Percentiles rank a stretch among this genome's conserved stretches.
Conservation (phyloP, 2,329 filamentous ascomycete species). For the Aspergillus melleus region DNA sequence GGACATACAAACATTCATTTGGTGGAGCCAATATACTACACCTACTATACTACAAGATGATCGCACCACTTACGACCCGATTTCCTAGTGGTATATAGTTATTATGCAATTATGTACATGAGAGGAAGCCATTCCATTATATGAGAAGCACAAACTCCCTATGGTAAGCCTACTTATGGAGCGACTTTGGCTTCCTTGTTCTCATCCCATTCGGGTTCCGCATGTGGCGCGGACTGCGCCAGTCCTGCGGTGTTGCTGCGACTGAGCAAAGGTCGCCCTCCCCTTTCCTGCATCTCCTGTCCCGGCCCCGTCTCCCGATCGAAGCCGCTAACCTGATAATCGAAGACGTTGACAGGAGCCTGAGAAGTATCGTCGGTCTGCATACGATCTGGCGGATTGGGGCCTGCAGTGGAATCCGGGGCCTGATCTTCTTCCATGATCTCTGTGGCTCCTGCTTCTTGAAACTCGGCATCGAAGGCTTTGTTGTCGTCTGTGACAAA, state of each 20-base stretch:
- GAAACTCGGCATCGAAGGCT: constrained; percentile 39
- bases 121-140: not conserved
- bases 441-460: constrained; percentile 21
- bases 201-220: not conserved
- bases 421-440: constrained; percentile 3
- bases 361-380: not conserved
- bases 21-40: not conserved
- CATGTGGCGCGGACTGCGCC: not conserved
- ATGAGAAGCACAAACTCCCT: not conserved
- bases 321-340: constrained; percentile 40
- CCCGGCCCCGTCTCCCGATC: constrained; percentile 29
- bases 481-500: constrained; percentile 55
- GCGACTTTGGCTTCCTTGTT: not conserved
- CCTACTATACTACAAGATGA: too few relatives aligned
- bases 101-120: not conserved
- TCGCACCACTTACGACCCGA: too few relatives aligned
- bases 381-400: not conserved
- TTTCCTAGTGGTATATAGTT: not conserved
- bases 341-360: constrained; percentile 37
- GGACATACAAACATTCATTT: constrained; percentile 14
- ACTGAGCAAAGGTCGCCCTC: constrained; percentile 24
- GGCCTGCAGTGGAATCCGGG: not conserved
- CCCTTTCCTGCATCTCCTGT: constrained; percentile 44
- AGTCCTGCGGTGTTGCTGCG: constrained; percentile 12
- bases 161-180: not conserved